Conservation (phyloP, 202 grass and related monocot genomes). For the Setaria viridis region DNA sequence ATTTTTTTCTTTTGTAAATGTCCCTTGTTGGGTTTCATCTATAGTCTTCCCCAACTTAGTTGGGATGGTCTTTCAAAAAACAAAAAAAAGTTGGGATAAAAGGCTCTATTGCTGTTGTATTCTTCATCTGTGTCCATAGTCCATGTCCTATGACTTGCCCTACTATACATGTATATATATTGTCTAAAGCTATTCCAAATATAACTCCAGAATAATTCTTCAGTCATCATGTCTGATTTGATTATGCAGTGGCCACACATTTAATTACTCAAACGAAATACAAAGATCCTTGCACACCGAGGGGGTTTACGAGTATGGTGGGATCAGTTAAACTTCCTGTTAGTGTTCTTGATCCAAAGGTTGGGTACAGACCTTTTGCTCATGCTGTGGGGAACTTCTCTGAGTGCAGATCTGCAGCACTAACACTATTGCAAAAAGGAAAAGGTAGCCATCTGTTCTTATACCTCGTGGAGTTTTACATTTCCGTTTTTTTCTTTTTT, state of each 20-base stretch:
- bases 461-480: not conserved
- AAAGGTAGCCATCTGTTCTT: constrained; percentile 57
- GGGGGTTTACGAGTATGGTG: constrained; percentile 56
- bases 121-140: not conserved
- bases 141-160: not conserved
- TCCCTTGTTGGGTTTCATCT: not conserved
- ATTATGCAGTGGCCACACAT: constrained; percentile 60
- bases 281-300: constrained; percentile 86
- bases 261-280: constrained; percentile 66
- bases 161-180: constrained; percentile 27
- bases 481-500: not conserved
- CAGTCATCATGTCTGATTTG: constrained; percentile 25
- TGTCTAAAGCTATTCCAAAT: not conserved
- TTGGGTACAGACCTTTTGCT: constrained; percentile 46
- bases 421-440: constrained; percentile 75
- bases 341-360: constrained; percentile 52
- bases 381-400: constrained; percentile 84
- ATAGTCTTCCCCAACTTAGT: not conserved
- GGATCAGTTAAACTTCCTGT: constrained; percentile 58
- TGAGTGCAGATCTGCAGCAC: constrained; percentile 75
- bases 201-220: not conserved
- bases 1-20: not conserved
- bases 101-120: not conserved
- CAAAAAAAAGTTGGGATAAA: not conserved
- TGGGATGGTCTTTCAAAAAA: not conserved